Evolutionary conservation across 495 filamentous ascomycete genomes (phyloP).

Genomic region (Terfezia boudieri): DNA sequence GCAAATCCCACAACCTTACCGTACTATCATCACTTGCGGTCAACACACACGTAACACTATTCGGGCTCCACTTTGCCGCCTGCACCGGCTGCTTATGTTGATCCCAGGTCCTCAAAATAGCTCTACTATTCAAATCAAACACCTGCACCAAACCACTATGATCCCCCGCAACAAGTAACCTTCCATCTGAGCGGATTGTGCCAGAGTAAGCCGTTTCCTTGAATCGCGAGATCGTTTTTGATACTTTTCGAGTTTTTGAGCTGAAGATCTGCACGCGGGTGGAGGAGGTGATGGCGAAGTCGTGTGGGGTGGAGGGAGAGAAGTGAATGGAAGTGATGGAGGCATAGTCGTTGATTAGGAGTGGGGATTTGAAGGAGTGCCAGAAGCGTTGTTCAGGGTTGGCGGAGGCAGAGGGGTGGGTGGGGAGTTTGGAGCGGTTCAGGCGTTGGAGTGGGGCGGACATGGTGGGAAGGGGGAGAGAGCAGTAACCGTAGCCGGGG

Average conservation of each 20-base stretch:
- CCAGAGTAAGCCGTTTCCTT: constrained; percentile 70
- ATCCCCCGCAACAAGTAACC: constrained; percentile 73
- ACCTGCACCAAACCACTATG: constrained; percentile 79
- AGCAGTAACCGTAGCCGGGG: no score
- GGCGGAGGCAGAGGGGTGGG: constrained; percentile 37
- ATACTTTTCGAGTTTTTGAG: constrained; percentile 61
- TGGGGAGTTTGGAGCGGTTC: constrained; percentile 60
- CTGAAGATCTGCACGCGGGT: constrained; percentile 83
- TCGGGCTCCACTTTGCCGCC: constrained; percentile 69
- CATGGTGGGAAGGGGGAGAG: constrained; percentile 29
- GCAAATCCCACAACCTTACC: constrained; percentile 82
- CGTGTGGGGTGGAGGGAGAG: constrained; percentile 42
- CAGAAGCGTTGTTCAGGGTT: constrained; percentile 91
- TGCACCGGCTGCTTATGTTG: constrained; percentile 91
- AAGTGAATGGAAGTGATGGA: constrained; percentile 75
- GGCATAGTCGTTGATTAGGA: constrained; percentile 64
- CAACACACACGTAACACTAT: constrained; percentile 64
- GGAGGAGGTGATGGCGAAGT: constrained; percentile 81
- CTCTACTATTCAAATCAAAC: constrained; percentile 71
- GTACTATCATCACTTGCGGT: constrained; percentile 75
- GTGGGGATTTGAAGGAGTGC: constrained; percentile 72
- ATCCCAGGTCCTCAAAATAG: constrained; percentile 88
- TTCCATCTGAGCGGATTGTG: constrained; percentile 68
- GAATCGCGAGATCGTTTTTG: constrained; percentile 84
- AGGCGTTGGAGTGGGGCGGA: constrained; percentile 69